Evolutionary conservation across 2,329 filamentous ascomycete species (phyloP).

Genomic region (Penicillium sp.): DNA sequence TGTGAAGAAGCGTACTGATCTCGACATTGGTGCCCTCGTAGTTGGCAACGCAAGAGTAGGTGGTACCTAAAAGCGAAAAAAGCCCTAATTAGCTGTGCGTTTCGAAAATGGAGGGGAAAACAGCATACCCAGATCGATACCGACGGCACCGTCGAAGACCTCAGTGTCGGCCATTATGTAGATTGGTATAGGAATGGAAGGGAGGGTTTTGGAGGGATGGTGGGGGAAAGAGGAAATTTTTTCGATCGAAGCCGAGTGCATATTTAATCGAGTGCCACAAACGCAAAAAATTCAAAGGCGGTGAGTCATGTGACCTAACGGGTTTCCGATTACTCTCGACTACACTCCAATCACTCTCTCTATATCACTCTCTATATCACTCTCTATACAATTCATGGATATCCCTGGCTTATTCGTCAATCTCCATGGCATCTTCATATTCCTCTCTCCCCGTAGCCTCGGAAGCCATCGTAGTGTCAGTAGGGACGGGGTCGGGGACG

Average conservation of each 20-base stretch:
- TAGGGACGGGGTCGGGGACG: neutral
- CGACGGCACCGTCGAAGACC: constrained; percentile 98
- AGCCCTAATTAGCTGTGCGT: constrained; percentile 10
- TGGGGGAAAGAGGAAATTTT: constrained; percentile 29
- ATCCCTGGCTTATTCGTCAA: constrained; percentile 18
- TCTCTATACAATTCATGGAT: neutral
- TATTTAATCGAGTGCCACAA: constrained; percentile 23
- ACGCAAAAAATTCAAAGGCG: constrained; percentile 22
- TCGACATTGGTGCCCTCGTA: constrained; percentile 99
- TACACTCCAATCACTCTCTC: no score
- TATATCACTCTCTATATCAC: neutral
- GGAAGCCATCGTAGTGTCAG: neutral
- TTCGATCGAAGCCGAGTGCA: constrained; percentile 25
- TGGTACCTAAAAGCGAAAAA: constrained; percentile 70
- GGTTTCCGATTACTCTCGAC: neutral
- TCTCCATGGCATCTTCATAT: constrained; percentile 33
- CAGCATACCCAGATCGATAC: constrained; percentile 95
- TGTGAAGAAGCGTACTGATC: constrained; percentile 69
- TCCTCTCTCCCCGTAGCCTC: neutral
- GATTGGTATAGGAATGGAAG: constrained; percentile 19
- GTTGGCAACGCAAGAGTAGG: constrained; percentile 99
- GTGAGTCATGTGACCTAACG: constrained; percentile 22
- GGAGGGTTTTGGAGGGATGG: constrained; percentile 23
- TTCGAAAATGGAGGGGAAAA: neutral
- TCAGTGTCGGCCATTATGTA: constrained; percentile 30